These are phyloP conservation scores for Ophiocordyceps camponoti-floridani DNA, from an alignment of 2,329 filamentous ascomycete genomes.

Conservation along the genomic window DNA sequence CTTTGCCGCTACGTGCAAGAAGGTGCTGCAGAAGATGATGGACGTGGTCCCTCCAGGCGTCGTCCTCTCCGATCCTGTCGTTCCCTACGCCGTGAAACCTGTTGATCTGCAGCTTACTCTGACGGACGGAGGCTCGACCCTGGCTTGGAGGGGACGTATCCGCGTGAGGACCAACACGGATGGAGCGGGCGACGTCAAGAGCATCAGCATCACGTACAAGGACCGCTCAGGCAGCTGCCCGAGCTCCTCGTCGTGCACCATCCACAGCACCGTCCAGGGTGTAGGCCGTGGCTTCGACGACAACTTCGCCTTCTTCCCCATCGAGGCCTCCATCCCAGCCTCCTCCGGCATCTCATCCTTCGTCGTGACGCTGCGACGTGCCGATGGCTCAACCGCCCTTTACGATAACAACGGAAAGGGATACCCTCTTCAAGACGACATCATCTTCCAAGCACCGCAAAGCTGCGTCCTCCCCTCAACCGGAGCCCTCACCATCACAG, in stretches of 20 bases:
- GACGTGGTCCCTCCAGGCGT: constrained; percentile 37
- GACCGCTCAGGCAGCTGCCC: constrained; percentile 31
- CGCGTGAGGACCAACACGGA: constrained; percentile 35
- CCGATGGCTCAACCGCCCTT: constrained; percentile 23
- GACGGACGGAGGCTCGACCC: constrained; percentile 23
- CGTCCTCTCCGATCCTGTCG: constrained; percentile 30
- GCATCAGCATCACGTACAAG: constrained; percentile 35
- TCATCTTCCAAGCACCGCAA: constrained; percentile 36
- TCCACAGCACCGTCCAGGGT: constrained; percentile 26
- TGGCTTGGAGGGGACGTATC: constrained; percentile 36
- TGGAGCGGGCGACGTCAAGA: constrained; percentile 21
- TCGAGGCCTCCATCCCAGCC: constrained; percentile 31
- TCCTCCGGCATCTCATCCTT: constrained; percentile 44
- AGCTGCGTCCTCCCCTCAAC: constrained; percentile 30
- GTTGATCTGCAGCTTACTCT: constrained; percentile 37
- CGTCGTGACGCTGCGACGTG: constrained; percentile 29
- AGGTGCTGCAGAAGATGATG: constrained; percentile 40
- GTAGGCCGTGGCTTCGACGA: constrained; percentile 40
- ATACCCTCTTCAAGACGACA: constrained; percentile 34
- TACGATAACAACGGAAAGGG: constrained; percentile 39
- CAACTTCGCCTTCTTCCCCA: constrained; percentile 35
- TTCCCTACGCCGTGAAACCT: constrained; percentile 41
- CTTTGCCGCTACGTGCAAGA: constrained; percentile 29
- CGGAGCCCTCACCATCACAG: constrained; percentile 25
- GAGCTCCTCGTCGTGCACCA: constrained; percentile 21